Conservation (phyloP, 305 asterid genomes). For the Fraxinus ornus region DNA sequence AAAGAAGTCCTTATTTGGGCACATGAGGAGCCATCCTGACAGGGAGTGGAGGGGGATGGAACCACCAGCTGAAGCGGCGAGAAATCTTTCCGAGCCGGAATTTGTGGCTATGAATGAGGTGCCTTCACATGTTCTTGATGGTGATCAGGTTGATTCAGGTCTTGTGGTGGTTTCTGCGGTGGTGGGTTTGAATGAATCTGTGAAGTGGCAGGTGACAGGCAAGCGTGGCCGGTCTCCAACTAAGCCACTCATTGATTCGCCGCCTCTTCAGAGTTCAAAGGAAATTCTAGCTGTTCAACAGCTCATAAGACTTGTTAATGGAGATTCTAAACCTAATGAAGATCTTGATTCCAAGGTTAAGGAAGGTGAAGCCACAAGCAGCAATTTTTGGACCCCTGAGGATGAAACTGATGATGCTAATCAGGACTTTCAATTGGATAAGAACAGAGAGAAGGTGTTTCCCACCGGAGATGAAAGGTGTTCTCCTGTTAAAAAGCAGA, state of each 20-base stretch:
- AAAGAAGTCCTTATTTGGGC: constrained; percentile 51
- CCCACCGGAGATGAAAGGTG: neutral
- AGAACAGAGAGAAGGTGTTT: neutral
- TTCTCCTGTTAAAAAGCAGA: neutral
- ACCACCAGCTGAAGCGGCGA: constrained; percentile 26
- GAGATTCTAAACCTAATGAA: neutral
- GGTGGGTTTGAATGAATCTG: neutral
- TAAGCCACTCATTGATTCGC: neutral
- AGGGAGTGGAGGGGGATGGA: constrained; percentile 53
- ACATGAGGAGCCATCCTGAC: constrained; percentile 70
- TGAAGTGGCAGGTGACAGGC: constrained; percentile 36
- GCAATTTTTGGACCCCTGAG: constrained; percentile 3
- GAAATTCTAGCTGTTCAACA: constrained; percentile 20
- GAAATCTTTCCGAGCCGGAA: constrained; percentile 1
- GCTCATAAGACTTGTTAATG: constrained; percentile 26
- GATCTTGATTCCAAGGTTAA: neutral
- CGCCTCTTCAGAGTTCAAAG: neutral
- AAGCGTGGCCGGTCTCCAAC: constrained; percentile 29
- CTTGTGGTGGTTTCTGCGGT: neutral
- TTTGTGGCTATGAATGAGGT: neutral
- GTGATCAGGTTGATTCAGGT: neutral
- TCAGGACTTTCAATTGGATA: neutral
- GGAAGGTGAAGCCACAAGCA: neutral
- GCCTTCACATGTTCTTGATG: neutral
- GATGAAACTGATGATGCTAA: neutral